These are phyloP conservation scores for Eragrostis curvula DNA, from an alignment of 176 grass and related monocot species.

Conservation along the genomic window DNA sequence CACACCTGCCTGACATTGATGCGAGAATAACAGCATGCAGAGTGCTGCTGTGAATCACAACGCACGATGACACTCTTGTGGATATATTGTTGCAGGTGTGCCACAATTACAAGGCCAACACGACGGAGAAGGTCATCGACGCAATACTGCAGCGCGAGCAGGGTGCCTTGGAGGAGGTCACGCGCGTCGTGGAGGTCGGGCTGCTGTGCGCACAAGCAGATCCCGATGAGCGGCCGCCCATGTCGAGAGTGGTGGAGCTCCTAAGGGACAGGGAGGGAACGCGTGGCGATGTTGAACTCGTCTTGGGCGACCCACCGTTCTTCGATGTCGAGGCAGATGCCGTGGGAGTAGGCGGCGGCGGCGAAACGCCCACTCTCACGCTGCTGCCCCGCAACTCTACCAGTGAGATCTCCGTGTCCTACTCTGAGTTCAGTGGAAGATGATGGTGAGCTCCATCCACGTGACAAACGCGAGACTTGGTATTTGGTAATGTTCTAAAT, in stretches of 20 bases:
- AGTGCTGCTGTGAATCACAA: too few relatives aligned
- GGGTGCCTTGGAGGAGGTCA: background rate
- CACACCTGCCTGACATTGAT: too few relatives aligned
- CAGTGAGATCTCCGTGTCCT: background rate
- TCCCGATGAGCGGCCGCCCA: constrained; percentile 40
- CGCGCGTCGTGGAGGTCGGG: constrained; percentile 26
- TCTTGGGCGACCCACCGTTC: constrained; percentile 3
- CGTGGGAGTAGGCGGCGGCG: background rate
- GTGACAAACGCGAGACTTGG: too few relatives aligned
- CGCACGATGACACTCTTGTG: too few relatives aligned
- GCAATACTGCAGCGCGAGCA: background rate
- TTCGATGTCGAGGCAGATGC: background rate
- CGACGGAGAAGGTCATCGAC: background rate
- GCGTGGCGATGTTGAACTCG: background rate
- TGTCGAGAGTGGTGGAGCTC: constrained; percentile 41
- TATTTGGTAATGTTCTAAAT: too few relatives aligned
- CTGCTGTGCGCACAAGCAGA: constrained; percentile 41
- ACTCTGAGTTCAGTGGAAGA: background rate
- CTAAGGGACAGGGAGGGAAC: constrained; percentile 4
- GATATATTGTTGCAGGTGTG: constrained; percentile 25
- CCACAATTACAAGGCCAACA: constrained; percentile 14
- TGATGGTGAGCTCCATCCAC: background rate
- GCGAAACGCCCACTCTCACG: background rate
- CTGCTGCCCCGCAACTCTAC: background rate
- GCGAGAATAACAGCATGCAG: too few relatives aligned